Evolutionary conservation across 345 rosid species (phyloP), one percentile per base, ranked within the genome.

Genomic region (Melastoma malabathricum): DNA sequence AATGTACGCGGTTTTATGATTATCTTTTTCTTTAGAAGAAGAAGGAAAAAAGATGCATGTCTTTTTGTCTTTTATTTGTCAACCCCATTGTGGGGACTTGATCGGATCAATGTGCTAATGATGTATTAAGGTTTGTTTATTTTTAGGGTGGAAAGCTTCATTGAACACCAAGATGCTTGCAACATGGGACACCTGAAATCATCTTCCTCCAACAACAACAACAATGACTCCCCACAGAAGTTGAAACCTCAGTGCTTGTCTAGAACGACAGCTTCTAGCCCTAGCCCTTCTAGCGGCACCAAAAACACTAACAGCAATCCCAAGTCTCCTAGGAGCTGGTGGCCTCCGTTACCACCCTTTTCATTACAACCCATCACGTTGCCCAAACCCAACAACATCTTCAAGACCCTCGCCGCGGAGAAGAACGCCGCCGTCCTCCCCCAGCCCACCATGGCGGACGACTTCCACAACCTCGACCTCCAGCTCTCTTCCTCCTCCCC

Each of bases 111-210:
- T 22, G 25, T 22, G 25, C 2, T 22, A 4, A 22, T 22, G 25
- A 22, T 4, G 4, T 31, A 9, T 31, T 1, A 31, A 31, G 10
- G 2, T 34, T 34, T 39, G 2, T 46, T 47, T 3, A 8, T 15
- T 34, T n/a, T 5, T 58, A 90, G 98, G 73, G 98, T 87, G 52
- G 96, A 90, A 78, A 86, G 95, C 59, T 90, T 90, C 72, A 90
- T 90, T n/a, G 93, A 90, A 62, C 98, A 90, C 54, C 96, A 90
- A 75, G 98, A 86, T 59, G 62, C 77, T 43, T 90, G 98, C 82
- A 69, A 63, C 51, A 72, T 80, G 74, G 76, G 85, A 31, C 72
- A 72, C 4, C 63, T 77, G 44, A 64, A 64, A 34, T 56, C 78
- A 22, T 72, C 68, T 38, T 57, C 77, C 31, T 82, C 64, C 38